Conservation (phyloP, 2,329 filamentous ascomycete genomes). For the Xylariaceae sp. region DNA sequence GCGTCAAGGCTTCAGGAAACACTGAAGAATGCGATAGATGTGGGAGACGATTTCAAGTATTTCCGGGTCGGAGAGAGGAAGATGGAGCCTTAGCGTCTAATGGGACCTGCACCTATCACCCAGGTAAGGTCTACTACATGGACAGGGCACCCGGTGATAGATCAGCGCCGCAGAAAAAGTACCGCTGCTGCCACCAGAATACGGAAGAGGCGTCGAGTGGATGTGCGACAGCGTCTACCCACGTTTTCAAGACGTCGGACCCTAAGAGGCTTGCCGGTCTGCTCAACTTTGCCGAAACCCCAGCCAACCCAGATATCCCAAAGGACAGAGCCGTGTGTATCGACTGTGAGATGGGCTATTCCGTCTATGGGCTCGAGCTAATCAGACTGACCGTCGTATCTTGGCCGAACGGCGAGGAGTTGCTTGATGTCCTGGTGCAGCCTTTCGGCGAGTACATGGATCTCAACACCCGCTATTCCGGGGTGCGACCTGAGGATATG, state of each 20-base stretch:
- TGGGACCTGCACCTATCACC: slow-evolving; percentile 80
- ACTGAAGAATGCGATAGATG: slow-evolving; percentile 93
- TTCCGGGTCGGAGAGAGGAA: slow-evolving; percentile 77
- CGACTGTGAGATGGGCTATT: slow-evolving; percentile 98
- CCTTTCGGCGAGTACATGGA: slow-evolving; percentile 85
- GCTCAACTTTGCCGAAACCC: slow-evolving; percentile 80
- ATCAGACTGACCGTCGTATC: slow-evolving; percentile 85
- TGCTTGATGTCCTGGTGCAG: slow-evolving; percentile 84
- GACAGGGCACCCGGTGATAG: slow-evolving; percentile 58
- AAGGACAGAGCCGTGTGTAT: slow-evolving; percentile 73
- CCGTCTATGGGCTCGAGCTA: slow-evolving; percentile 82
- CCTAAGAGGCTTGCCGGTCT: slow-evolving; percentile 74
- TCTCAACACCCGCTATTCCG: slow-evolving; percentile 89
- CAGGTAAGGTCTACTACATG: slow-evolving; percentile 68
- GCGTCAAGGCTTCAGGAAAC: slow-evolving; percentile 67
- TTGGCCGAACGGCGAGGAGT: slow-evolving; percentile 75
- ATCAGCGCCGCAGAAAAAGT: slow-evolving; percentile 62
- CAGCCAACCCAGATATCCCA: slow-evolving; percentile 59
- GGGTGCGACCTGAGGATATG: slow-evolving; percentile 79
- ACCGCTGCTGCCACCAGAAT: slow-evolving; percentile 77
- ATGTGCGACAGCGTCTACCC: slow-evolving; percentile 70
- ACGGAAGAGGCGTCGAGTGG: slow-evolving; percentile 68
- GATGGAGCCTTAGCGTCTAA: slow-evolving; percentile 77
- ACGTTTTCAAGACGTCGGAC: slow-evolving; percentile 86
- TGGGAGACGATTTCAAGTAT: slow-evolving; percentile 84